Base-by-base conservation (phyloP, 257 asterid species). In the Knoxia roxburghii region DNA sequence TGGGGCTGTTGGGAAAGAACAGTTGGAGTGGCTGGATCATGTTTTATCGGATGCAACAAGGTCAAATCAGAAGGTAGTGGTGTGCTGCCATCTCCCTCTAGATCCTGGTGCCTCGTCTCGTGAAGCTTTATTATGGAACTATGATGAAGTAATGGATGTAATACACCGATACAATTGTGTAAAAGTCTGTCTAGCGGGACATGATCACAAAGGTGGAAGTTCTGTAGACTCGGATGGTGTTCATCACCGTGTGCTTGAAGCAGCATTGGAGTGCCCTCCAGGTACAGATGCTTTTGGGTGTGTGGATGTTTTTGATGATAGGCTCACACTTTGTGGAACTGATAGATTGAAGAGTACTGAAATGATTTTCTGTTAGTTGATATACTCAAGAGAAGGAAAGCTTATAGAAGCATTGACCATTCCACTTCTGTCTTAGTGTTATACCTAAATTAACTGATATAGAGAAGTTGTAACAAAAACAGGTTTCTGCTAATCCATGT, bases 221-320 rank as follows among this genome's bases (percentile, higher is more conserved):
- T 74, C 85, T 1, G 75, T 90, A 40, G 99, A 94, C 68, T 81
- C 95, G 17, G 71, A 80, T 13, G 96, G 99, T 0, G 77, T 94
- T 63, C 96, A 87, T 72, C 99, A 94, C 75, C 86, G 93, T 54
- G 89, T 88, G 77, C 81, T 94, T 24, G 97, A 87, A 78, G 97
- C 97, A 3, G 96, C 96, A 32, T 72, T 94, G 68, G 97, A 94
- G 78, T 88, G 97, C 53, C 97, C 99, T 43, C 93, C 96, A 0
- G 95, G 93, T 20, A 85, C 85, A 4, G 72, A 87, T 78, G 87
- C 99, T 20, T 94, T 80, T 70, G 99, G 95, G 27, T 72, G 64
- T 41, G 37, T 94, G 2, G 91, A 88, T 63, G 85, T 89, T 46
- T 94, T 85, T 63, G 68, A 78, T 26, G 99, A 88, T 71, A 72